phyloP scores from a whole-genome alignment of 768 basidiomycete species.

The Hortiboletus flavorubellus region DNA sequence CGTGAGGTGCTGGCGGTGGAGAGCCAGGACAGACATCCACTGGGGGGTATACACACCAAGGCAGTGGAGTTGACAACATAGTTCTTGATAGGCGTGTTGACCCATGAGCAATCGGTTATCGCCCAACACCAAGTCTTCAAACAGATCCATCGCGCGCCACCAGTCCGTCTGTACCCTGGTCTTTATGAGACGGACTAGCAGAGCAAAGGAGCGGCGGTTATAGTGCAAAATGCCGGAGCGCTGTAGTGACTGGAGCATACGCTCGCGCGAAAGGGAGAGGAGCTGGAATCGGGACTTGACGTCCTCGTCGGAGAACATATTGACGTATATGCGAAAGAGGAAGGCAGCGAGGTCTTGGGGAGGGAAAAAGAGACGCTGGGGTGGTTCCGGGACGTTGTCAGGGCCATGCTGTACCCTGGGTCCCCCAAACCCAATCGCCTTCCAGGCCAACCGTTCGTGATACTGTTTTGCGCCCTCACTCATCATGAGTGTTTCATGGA shows the following conservation, averaged over 20 bases:
- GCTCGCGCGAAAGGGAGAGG: neutral
- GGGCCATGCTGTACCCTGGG: neutral
- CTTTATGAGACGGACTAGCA: constrained; percentile 41
- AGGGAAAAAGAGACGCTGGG: constrained; percentile 8
- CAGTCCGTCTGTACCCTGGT: constrained; percentile 39
- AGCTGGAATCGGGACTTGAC: neutral
- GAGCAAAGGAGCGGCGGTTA: constrained; percentile 44
- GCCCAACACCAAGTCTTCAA: constrained; percentile 20
- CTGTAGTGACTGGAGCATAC: neutral
- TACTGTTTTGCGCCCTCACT: constrained; percentile 6
- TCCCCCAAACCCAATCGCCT: neutral
- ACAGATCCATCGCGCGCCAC: constrained; percentile 36
- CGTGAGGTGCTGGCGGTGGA: neutral
- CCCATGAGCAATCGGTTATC: constrained; percentile 19
- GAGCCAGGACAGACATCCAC: neutral
- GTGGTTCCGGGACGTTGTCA: neutral
- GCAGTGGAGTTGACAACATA: constrained; percentile 42
- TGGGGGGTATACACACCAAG: constrained; percentile 34
- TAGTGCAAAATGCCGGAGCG: constrained; percentile 37
- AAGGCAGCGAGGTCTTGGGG: constrained; percentile 18
- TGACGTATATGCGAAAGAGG: constrained; percentile 22
- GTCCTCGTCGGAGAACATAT: constrained; percentile 30
- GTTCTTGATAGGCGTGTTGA: constrained; percentile 40
- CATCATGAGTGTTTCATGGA: constrained; percentile 12
- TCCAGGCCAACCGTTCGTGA: constrained; percentile 29